A percentile compares a stretch with the other conserved stretches of the same genome.
phyloP scores from a whole-genome alignment of 371 early-diverging fungal species.

The Lichtheimia ramosa region DNA sequence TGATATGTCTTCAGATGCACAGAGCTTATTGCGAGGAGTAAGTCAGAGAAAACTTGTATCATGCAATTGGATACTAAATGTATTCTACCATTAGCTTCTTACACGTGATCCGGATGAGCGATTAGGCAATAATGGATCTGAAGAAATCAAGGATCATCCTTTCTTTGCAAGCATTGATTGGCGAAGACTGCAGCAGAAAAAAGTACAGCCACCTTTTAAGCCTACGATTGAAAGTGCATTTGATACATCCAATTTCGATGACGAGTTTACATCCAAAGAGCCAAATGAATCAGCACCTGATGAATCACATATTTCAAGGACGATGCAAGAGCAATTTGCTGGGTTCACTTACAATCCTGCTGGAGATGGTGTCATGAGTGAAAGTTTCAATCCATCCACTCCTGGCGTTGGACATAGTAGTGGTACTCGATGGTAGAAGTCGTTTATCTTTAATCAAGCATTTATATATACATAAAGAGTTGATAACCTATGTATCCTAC shows the following conservation, averaged over 20 bases:
- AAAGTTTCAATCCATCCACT: slow-evolving; percentile 29
- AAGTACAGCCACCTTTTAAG: slow-evolving; percentile 91
- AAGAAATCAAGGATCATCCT: slow-evolving; percentile 87
- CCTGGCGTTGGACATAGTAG: slow-evolving; percentile 20
- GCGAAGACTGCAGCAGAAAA: slow-evolving; percentile 79
- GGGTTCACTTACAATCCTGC: slow-evolving; percentile 72
- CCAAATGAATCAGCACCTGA: slow-evolving; percentile 86
- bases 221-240: slow-evolving; percentile 79
- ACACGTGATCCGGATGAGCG: slow-evolving; percentile 83
- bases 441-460: not conserved
- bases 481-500: slow-evolving; percentile 3
- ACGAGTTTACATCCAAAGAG: slow-evolving; percentile 78
- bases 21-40: slow-evolving; percentile 72
- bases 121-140: slow-evolving; percentile 83
- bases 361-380: slow-evolving; percentile 43
- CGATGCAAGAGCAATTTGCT: slow-evolving; percentile 91
- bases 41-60: slow-evolving; percentile 12
- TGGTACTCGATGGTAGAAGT: slow-evolving; percentile 21
- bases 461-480: slow-evolving; percentile 7
- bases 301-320: slow-evolving; percentile 80
- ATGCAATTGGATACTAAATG: no score
- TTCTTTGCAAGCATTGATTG: slow-evolving; percentile 94
- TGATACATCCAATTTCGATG: slow-evolving; percentile 86
- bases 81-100: slow-evolving; percentile 46
- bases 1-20: slow-evolving; percentile 73